Conservation (phyloP, 2,329 filamentous ascomycete species). For the Ustulina deusta region DNA sequence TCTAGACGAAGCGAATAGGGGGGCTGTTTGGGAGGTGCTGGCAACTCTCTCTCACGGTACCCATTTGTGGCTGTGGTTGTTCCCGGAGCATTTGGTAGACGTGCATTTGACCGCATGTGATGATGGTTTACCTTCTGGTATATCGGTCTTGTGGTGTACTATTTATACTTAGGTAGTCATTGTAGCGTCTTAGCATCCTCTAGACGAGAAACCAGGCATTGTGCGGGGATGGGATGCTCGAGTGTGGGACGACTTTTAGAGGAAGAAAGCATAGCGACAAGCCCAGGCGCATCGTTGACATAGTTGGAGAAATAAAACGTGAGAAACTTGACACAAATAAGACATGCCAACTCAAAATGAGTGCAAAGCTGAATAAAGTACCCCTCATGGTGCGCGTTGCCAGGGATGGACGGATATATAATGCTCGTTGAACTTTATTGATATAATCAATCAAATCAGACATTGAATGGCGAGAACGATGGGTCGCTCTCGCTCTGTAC, state of each 20-base stretch:
- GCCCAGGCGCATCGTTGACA: neutral
- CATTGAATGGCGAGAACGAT: neutral
- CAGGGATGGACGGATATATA: neutral
- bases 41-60: conserved; percentile 24
- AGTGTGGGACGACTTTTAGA: neutral
- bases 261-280: conserved; percentile 11
- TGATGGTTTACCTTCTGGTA: conserved; percentile 17
- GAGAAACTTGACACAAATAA: neutral
- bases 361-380: neutral
- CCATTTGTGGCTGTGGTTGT: neutral
- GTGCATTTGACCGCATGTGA: conserved; percentile 23
- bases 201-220: neutral
- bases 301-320: neutral
- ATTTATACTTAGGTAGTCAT: neutral
- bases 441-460: too few species aligned
- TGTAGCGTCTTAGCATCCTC: conserved; percentile 17
- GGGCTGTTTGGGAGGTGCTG: conserved; percentile 23
- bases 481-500: neutral
- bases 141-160: conserved; percentile 1
- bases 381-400: neutral
- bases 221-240: neutral
- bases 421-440: neutral
- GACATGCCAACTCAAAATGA: neutral
- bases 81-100: conserved; percentile 18
- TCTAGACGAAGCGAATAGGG: neutral